Conservation (phyloP, 2,329 filamentous ascomycete species). For the Cercospora zeae-maydis region DNA sequence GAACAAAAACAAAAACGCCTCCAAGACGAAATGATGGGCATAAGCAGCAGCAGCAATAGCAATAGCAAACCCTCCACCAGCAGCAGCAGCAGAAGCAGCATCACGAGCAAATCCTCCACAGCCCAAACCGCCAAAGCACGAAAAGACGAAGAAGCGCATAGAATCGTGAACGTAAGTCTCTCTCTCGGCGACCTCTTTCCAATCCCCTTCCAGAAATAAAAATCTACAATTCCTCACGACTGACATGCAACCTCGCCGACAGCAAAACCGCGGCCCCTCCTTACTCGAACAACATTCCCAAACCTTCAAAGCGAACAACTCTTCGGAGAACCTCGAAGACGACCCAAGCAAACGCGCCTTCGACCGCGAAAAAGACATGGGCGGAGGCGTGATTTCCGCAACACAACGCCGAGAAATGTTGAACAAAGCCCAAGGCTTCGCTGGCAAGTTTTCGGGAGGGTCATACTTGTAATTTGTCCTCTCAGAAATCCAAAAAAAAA, state of each 20-base stretch:
- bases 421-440: constrained; percentile 75
- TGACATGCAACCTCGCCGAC: not conserved
- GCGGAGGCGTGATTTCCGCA: constrained; percentile 62
- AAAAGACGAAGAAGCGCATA: constrained; percentile 22
- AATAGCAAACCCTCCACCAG: constrained; percentile 18
- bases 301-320: constrained; percentile 42
- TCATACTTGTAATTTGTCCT: constrained; percentile 48
- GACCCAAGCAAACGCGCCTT: constrained; percentile 87
- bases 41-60: constrained; percentile 43
- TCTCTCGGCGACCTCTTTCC: not conserved
- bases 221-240: not conserved
- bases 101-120: constrained; percentile 8
- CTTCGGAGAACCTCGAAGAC: constrained; percentile 58
- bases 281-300: constrained; percentile 48
- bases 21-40: constrained; percentile 77
- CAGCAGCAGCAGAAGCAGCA: constrained; percentile 10
- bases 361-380: constrained; percentile 93
- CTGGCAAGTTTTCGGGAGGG: constrained; percentile 74
- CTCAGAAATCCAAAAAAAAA: not conserved
- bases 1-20: constrained; percentile 80
- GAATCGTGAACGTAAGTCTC: constrained; percentile 27
- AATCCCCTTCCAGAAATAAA: constrained; percentile 10
- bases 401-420: constrained; percentile 75
- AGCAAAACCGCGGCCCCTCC: constrained; percentile 45
- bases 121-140: constrained; percentile 14